Base-by-base conservation (phyloP, 805 yeast species). In the Saccharomyces mikatae region DNA sequence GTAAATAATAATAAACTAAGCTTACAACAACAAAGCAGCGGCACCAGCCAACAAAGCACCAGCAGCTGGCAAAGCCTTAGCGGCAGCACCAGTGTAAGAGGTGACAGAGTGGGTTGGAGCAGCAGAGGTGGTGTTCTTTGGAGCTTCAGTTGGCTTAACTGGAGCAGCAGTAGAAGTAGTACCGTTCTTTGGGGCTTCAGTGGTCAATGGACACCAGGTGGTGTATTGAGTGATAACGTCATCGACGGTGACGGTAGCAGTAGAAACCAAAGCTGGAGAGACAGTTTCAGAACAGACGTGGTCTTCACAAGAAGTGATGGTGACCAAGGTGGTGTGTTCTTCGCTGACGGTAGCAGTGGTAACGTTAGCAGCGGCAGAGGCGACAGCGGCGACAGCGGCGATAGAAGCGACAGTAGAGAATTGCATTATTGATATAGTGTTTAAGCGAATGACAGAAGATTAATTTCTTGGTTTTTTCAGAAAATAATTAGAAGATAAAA, bases 1-100 rank as follows among this genome's bases (percentile, higher is more conserved):
- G 6, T 50, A 24, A 27, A 50, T 24, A 29, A 56, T 41, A 48
- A 53, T 41, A 56, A 29, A 58, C 52, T 48, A 50, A 52, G 57
- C 65, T 73, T 75, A 75, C 71, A 75, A 74, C 70, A 75, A 71
- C 66, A 75, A 69, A 71, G 77, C 79, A 63, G 76, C 77, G 58
- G 72, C 74, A 74, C 79, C 79, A 58, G 79, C 79, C 55, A 76
- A 68, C 60, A 74, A 66, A 64, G 77, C 78, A 66, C 77, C 77
- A 60, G 72, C 76, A 64, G 77, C 77, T 72, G 78, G 77, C 57
- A 71, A 68, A 58, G 74, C 75, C 66, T 67, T 71, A 54, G 64
- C 76, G 59, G 78, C 80, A 62, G 74, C 79, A 73, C 74, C 78
- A 58, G 69, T 66, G 72, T 60, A 73, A 53, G 74, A 58, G 54